Percentiles rank a stretch among this genome's conserved stretches.
Conservation (phyloP, 225 moss, liverwort and hornwort genomes). For the Pseudoscleropodium purum region DNA sequence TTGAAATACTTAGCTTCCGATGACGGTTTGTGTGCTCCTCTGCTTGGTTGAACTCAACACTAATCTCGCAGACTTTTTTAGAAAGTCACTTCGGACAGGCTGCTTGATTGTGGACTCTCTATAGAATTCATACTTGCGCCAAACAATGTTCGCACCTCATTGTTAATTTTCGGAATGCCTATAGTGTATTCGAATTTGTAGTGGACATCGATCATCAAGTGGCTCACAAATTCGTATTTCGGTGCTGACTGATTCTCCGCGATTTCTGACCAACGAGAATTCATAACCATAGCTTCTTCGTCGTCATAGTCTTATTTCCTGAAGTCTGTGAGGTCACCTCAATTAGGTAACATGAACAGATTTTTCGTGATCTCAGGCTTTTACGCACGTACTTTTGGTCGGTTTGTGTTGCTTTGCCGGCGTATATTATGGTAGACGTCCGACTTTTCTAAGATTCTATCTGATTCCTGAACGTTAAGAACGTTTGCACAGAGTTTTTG, state of each 20-base stretch:
- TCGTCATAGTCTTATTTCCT: neutral
- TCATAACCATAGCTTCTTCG: neutral
- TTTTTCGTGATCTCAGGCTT: neutral
- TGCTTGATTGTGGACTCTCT: neutral
- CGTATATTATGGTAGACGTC: neutral
- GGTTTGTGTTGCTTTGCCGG: neutral
- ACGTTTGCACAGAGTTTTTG: neutral
- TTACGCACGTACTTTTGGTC: neutral
- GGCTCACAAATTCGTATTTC: neutral
- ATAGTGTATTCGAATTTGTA: neutral
- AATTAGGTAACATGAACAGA: neutral
- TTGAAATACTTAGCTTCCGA: neutral
- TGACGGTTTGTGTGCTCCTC: neutral
- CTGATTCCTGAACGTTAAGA: neutral
- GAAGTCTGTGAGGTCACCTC: neutral
- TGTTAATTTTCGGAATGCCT: neutral
- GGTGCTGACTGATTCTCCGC: neutral
- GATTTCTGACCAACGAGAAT: neutral
- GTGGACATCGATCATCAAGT: neutral
- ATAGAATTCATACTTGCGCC: neutral
- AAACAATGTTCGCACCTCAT: neutral
- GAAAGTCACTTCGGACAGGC: neutral
- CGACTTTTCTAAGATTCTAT: neutral
- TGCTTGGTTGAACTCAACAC: neutral
- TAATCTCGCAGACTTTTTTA: neutral